phyloP scores from a whole-genome alignment of 1,284 basidiomycete genomes.

The Mrakiaceae sp. region DNA sequence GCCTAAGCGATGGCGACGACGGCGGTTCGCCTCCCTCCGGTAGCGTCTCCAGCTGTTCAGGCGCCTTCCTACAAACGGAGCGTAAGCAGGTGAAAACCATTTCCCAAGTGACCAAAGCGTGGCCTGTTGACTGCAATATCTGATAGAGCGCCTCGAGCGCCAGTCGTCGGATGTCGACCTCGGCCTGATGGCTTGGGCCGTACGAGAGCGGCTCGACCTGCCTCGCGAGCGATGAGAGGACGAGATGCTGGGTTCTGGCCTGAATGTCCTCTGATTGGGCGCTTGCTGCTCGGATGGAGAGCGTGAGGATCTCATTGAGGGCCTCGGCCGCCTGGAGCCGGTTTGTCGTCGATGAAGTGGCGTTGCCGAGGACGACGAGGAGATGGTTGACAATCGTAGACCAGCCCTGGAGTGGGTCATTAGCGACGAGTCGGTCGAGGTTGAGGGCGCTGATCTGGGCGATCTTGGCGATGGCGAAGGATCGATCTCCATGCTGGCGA shows the following conservation, averaged over 20 bases:
- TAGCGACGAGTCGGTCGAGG: conserved; percentile 68
- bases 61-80: conserved; percentile 48
- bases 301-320: conserved; percentile 64
- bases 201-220: conserved; percentile 49
- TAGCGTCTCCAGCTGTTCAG: not conserved
- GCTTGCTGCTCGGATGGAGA: conserved; percentile 44
- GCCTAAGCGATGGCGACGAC: too few relatives aligned
- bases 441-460: conserved; percentile 70
- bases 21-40: not conserved
- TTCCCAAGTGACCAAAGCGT: conserved; percentile 82
- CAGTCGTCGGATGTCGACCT: conserved; percentile 66
- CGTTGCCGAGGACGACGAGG: conserved; percentile 55
- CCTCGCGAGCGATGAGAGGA: conserved; percentile 66
- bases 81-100: conserved; percentile 81
- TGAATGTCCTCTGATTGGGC: conserved; percentile 45
- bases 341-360: conserved; percentile 59
- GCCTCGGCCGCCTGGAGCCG: conserved; percentile 78
- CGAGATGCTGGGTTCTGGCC: conserved; percentile 61
- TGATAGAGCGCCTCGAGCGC: conserved; percentile 79
- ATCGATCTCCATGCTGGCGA: conserved; percentile 31
- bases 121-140: conserved; percentile 80
- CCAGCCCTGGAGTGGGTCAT: conserved; percentile 75
- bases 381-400: conserved; percentile 65
- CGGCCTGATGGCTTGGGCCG: conserved; percentile 29
- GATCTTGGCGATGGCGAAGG: conserved; percentile 74